Evolutionary conservation across 805 yeast species (phyloP), one percentile per base, ranked within the genome.

Genomic region (Pichia manshurica): DNA sequence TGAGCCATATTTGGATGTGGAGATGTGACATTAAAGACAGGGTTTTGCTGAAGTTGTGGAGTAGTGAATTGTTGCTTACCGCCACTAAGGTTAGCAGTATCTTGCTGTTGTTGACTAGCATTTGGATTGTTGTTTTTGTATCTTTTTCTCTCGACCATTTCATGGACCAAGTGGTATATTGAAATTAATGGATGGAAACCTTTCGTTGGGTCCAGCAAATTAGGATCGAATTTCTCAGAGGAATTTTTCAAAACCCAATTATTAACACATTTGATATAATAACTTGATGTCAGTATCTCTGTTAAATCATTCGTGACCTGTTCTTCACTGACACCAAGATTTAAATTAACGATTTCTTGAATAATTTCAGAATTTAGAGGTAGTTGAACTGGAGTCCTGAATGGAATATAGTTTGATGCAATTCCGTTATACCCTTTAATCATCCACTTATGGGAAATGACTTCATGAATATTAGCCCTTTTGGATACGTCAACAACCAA

Each of bases 381-480:
- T 45, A 76, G 67, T 16, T 72, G 69, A 56, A 93, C 67, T 2
- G 99, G 99, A 3, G 70, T 65, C 56, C 99, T 74, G 42, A 73
- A 75, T 0, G 98, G 96, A 35, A 93, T 66, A 61, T 82, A 84
- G 39, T 81, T 79, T 10, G 81, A 74, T 1, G 86, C 82, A 0
- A 82, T 77, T 32, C 77, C 77, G 47, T 88, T 96, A 61, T 77
- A 89, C 32, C 96, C 96, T 62, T 82, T 81, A 47, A 74, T 75
- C 91, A 93, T 87, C 99, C 99, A 93, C 1, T 96, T 96, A 59
- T 93, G 98, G 48, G 76, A 74, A 56, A 86, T 73, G 7, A 93
- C 86, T 62, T 89, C 96, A 45, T 73, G 72, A 48, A 93, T 70
- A 0, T 84, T 66, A 1, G 96, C 96, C 61, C 99, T 80, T 51